Conservation (phyloP, 768 basidiomycete species). For the Termitomyces sp. region DNA sequence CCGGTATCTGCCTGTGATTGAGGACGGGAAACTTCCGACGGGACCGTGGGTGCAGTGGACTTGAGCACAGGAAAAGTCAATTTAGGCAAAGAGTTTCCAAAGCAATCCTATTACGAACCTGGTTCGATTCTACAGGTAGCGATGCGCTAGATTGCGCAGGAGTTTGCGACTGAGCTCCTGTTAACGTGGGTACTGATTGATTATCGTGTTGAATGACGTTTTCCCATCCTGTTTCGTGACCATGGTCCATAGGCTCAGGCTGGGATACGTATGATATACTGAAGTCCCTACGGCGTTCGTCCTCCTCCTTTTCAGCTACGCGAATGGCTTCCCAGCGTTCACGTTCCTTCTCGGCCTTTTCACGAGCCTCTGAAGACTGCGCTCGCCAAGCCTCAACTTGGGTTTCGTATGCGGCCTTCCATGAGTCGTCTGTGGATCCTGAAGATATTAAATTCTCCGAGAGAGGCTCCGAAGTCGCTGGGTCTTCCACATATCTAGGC, state of each 20-base stretch:
- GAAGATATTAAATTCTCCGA: constrained; percentile 11
- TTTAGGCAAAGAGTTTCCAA: background rate
- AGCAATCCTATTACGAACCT: constrained; percentile 18
- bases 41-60: constrained; percentile 12
- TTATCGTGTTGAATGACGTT: constrained; percentile 22
- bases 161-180: constrained; percentile 24
- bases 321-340: constrained; percentile 68
- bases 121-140: constrained; percentile 30
- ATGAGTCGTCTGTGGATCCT: constrained; percentile 36
- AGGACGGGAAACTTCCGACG: constrained; percentile 21
- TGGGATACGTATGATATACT: background rate
- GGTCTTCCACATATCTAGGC: background rate
- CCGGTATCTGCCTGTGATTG: constrained; percentile 32
- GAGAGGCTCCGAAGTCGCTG: constrained; percentile 6
- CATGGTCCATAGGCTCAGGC: constrained; percentile 8
- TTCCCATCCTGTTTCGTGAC: constrained; percentile 31
- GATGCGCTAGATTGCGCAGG: constrained; percentile 32
- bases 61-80: constrained; percentile 1
- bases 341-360: constrained; percentile 72
- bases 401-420: constrained; percentile 66
- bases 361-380: constrained; percentile 64
- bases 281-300: constrained; percentile 32
- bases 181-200: constrained; percentile 15
- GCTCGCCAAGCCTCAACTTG: constrained; percentile 69
- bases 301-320: constrained; percentile 43